Base-by-base conservation (phyloP, 176 grass and related monocot genomes). In the Pontederia crassipes region DNA sequence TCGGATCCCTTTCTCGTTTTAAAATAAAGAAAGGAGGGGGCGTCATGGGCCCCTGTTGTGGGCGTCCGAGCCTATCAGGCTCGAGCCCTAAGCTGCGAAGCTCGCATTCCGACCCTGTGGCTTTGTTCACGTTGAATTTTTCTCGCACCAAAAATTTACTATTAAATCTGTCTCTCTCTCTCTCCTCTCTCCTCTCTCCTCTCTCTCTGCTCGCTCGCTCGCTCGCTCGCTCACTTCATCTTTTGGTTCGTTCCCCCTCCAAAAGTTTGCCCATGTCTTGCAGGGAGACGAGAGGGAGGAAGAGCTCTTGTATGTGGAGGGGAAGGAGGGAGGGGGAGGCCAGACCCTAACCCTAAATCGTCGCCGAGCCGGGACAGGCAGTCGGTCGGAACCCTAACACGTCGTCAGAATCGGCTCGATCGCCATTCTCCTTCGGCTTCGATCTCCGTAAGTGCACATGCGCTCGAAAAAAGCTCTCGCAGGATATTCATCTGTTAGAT, bases 121-220 rank as follows among this genome's bases (percentile, higher is more conserved):
- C 66, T 46, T 57, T 52, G 45, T 69, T 35, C 52, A 11, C 77
- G 77, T 88, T 81, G 86, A 84, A 84, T 81, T 35, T 75, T 81
- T 89, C 74, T 66, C 86, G 71, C 32, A 40, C 32, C 2, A 40
- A 40, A 40, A 40, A 40, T 4, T 40, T 40, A 40, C 32, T 40
- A 40, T 40, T 40, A 40, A 4, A 74, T 72, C 67, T 77, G 67
- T 70, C 58, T 66, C 70, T 70, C 80, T 78, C 65, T 84, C 79
- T 74, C 77, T 77, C 58, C 79, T 74, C 77, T 77, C 58, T 70
- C 74, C 57, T 62, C 68, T 59, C 77, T 74, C 70, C 58, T 58
- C 72, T 54, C 24, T 49, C 56, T 54, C 66, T 67, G 11, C 78
- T 69, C 65, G 64, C 72, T 62, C 29, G 60, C 81, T 17, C 61